Evolutionary conservation across 1,284 basidiomycete genomes (phyloP).

Genomic region (Heterobasidion occidentale): DNA sequence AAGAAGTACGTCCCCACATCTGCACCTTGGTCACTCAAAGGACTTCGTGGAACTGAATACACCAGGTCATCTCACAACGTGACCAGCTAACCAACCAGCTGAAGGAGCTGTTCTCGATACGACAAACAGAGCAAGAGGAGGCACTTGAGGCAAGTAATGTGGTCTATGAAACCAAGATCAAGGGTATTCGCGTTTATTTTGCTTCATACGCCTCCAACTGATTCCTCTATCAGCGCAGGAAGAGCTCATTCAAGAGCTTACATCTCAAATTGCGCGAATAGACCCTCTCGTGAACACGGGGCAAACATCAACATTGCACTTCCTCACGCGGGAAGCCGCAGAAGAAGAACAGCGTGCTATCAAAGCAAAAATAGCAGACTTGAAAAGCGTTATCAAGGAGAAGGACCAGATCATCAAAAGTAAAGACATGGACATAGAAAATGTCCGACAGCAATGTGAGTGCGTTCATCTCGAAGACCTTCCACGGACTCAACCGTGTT

Average conservation of each 20-base stretch:
- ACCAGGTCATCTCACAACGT: constrained; percentile 22
- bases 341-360: constrained; percentile 54
- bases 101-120: constrained; percentile 46
- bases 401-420: constrained; percentile 35
- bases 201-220: background rate
- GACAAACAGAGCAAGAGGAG: constrained; percentile 57
- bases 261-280: constrained; percentile 40
- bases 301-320: constrained; percentile 44
- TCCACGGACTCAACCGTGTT: background rate
- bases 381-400: constrained; percentile 35
- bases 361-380: constrained; percentile 39
- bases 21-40: too few relatives aligned
- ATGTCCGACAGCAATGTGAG: constrained; percentile 40
- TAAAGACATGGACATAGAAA: constrained; percentile 36
- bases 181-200: constrained; percentile 31
- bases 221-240: constrained; percentile 40
- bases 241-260: constrained; percentile 48
- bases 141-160: constrained; percentile 35
- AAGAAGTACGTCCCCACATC: constrained; percentile 12
- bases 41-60: too few relatives aligned
- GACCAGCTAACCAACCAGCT: constrained; percentile 30
- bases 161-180: constrained; percentile 41
- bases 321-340: constrained; percentile 65
- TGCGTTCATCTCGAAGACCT: background rate
- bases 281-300: constrained; percentile 44